Percentiles rank a stretch among this genome's conserved stretches.
Evolutionary conservation across 2,329 filamentous ascomycete genomes (phyloP).

Genomic region (Alternaria postmessia): DNA sequence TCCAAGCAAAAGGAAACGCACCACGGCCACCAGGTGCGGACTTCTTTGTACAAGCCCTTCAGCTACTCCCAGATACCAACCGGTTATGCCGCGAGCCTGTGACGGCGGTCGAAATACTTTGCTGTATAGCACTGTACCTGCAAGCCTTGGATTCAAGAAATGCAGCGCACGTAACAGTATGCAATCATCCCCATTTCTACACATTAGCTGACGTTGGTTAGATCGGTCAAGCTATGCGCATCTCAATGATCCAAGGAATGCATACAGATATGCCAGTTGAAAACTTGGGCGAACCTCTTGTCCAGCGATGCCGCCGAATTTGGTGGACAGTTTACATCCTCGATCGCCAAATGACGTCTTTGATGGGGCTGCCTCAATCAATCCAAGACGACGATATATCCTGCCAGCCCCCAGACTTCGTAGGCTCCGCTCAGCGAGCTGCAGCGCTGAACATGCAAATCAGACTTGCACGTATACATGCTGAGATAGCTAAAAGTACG

Average conservation of each 20-base stretch:
- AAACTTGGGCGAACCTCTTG: slow-evolving; percentile 51
- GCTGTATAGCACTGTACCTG: slow-evolving; percentile 62
- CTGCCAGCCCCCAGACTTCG: slow-evolving; percentile 56
- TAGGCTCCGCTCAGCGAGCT: slow-evolving; percentile 50
- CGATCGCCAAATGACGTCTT: slow-evolving; percentile 62
- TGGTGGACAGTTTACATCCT: slow-evolving; percentile 66
- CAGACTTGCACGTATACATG: slow-evolving; percentile 56
- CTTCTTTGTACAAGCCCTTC: slow-evolving; percentile 68
- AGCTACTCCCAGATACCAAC: slow-evolving; percentile 61
- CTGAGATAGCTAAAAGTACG: slow-evolving; percentile 57
- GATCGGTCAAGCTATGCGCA: slow-evolving; percentile 62
- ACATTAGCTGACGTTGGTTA: slow-evolving; percentile 22
- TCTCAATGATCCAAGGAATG: slow-evolving; percentile 61
- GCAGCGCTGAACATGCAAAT: slow-evolving; percentile 57
- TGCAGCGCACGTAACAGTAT: slow-evolving; percentile 57
- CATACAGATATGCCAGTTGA: slow-evolving; percentile 61
- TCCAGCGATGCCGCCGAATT: slow-evolving; percentile 59
- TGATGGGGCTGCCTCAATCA: slow-evolving; percentile 62
- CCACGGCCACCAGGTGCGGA: slow-evolving; percentile 61
- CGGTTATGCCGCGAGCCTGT: slow-evolving; percentile 56
- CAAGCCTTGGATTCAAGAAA: slow-evolving; percentile 61
- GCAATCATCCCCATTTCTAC: slow-evolving; percentile 6
- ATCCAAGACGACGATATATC: slow-evolving; percentile 62
- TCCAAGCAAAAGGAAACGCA: slow-evolving; percentile 46
- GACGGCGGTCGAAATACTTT: slow-evolving; percentile 59